phyloP scores from a whole-genome alignment of 345 rosid genomes.

The Corchorus olitorius region DNA sequence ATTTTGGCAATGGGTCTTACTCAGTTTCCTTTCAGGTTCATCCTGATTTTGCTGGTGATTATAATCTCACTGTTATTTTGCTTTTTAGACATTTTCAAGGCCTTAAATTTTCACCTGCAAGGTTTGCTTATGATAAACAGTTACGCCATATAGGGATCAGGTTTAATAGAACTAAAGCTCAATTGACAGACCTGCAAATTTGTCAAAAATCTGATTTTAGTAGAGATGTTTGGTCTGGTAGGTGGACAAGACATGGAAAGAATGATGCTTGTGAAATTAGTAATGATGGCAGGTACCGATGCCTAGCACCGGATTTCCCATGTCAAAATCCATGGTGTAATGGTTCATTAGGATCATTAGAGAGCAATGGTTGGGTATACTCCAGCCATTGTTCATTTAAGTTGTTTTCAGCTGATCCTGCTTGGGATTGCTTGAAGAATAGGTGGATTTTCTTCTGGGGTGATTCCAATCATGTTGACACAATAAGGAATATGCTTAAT shows the following conservation, averaged over 20 bases:
- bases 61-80: conserved; percentile 66
- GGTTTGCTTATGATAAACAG: conserved; percentile 59
- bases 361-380: conserved; percentile 99
- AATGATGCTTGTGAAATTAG: conserved; percentile 67
- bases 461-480: conserved; percentile 92
- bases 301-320: conserved; percentile 58
- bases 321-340: conserved; percentile 86
- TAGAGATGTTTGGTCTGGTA: conserved; percentile 72
- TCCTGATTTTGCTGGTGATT: conserved; percentile 81
- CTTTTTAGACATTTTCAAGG: conserved; percentile 82
- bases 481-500: conserved; percentile 82
- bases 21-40: conserved; percentile 76
- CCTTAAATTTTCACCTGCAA: conserved; percentile 61
- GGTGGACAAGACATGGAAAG: conserved; percentile 89
- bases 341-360: conserved; percentile 69
- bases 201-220: conserved; percentile 68
- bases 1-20: conserved; percentile 81
- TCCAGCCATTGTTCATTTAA: conserved; percentile 80
- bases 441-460: conserved; percentile 99
- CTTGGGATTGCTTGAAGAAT: conserved; percentile 77
- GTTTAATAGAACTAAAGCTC: conserved; percentile 38
- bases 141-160: conserved; percentile 51
- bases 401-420: conserved; percentile 55
- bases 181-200: conserved; percentile 48
- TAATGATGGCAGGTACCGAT: conserved; percentile 75